phyloP scores from a whole-genome alignment of 306 rosid species.

The Hippophae rhamnoides region DNA sequence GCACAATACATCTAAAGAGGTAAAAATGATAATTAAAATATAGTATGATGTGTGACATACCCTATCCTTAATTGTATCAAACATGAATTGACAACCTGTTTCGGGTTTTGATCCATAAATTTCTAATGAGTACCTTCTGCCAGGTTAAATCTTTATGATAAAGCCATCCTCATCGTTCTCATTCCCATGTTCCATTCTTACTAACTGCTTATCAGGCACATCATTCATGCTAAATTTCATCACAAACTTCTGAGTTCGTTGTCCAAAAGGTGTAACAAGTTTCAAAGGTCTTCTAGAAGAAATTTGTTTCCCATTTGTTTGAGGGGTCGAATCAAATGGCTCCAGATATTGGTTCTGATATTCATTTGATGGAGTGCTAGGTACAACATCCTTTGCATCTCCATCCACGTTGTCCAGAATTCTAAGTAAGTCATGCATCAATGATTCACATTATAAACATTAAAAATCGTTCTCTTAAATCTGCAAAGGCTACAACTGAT shows the following conservation, averaged over 20 bases:
- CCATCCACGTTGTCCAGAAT: constrained; percentile 44
- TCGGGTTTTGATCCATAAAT: constrained; percentile 59
- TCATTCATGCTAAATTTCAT: constrained; percentile 52
- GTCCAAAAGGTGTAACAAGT: constrained; percentile 65
- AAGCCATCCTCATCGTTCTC: constrained; percentile 51
- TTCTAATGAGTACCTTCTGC: constrained; percentile 53
- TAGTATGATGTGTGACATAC: constrained; percentile 32
- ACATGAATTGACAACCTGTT: constrained; percentile 75
- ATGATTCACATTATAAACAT: constrained; percentile 1
- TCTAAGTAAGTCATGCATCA: constrained; percentile 33
- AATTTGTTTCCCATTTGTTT: constrained; percentile 36
- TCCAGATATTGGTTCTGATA: constrained; percentile 30
- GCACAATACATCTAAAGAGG: constrained; percentile 13
- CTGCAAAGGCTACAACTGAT: background rate
- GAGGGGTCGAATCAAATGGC: constrained; percentile 42
- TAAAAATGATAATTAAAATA: constrained; percentile 10
- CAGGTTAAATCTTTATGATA: constrained; percentile 53
- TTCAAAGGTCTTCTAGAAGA: constrained; percentile 55
- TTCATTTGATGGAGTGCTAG: constrained; percentile 49
- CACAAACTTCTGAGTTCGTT: constrained; percentile 52
- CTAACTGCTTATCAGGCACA: constrained; percentile 29
- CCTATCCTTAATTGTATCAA: constrained; percentile 65
- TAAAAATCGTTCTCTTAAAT: background rate
- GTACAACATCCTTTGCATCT: constrained; percentile 40
- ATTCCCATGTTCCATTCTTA: constrained; percentile 26